Evolutionary conservation across 2,329 filamentous ascomycete genomes (phyloP), one percentile per base, ranked within the genome.

Genomic region (Zymoseptoria crescenta): DNA sequence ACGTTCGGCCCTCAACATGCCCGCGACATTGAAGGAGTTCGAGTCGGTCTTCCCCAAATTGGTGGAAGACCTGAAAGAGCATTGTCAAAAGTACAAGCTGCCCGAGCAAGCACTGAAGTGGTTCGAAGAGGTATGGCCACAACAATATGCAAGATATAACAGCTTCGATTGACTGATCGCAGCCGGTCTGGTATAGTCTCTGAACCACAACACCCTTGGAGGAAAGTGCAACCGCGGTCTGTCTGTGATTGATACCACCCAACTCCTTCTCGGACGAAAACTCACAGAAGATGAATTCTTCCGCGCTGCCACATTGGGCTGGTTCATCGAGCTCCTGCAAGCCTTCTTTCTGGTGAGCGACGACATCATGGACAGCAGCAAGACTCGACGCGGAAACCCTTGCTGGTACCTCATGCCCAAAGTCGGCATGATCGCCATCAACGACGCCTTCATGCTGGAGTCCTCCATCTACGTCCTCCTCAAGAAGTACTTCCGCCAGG

Each of bases 221-320:
- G 94, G 94, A 73, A 99, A 99, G 82, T 96, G 92, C 81, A 99
- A 99, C 80, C 91, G 94, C 72, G 94, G 94, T 78, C 95, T 99
- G 85, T 97, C 92, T 53, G 93, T 97, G 61, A 88, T 94, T 67
- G 94, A 99, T 78, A 94, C 91, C 52, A 86, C 87, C 65, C 87
- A 90, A 65, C 80, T 94, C 69, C 85, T 97, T 64, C 83, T 92
- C 71, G 81, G 84, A 70, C 79, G 82, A 67, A 79, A 88, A 57
- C 85, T 97, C 65, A 83, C 80, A 65, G 82, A 89, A 63, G 84
- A 93, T 59, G 88, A 97, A 77, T 96, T 92, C 81, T 94, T 95
- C 80, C 81, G 89, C 68, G 82, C 93, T 53, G 89, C 91, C 51
- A 88, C 90, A 19, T 84, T 99, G 19, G 94, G 94, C 72, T 99